Evolutionary conservation across 2,329 filamentous ascomycete genomes (phyloP).

Genomic region (Paraphoma sp.): DNA sequence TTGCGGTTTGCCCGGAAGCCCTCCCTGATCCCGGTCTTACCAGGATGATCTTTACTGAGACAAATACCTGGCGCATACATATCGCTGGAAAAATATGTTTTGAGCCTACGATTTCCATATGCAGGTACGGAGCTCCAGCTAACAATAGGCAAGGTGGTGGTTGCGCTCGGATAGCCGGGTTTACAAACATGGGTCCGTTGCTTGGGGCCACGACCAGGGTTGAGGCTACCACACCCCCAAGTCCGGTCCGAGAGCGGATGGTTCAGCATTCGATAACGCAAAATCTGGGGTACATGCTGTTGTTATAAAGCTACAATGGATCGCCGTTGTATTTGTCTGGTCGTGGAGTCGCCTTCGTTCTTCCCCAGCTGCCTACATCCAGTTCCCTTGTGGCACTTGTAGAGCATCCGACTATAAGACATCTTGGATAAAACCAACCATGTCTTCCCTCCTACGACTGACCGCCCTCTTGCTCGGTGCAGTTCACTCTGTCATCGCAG

Average conservation of each 20-base stretch:
- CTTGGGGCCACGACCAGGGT: slow-evolving; percentile 1
- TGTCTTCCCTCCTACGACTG: slow-evolving; percentile 23
- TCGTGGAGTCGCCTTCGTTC: slow-evolving; percentile 1
- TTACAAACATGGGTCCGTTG: neutral
- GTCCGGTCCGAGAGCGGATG: neutral
- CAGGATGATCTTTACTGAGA: neutral
- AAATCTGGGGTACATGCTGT: neutral
- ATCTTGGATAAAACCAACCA: slow-evolving; percentile 16
- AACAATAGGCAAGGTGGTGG: neutral
- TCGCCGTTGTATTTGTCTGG: neutral
- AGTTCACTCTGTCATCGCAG: slow-evolving; percentile 29
- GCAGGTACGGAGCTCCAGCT: slow-evolving; percentile 3
- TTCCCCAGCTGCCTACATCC: neutral
- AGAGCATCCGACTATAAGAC: neutral
- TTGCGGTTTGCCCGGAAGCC: neutral
- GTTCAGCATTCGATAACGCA: neutral
- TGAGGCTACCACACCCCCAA: slow-evolving; percentile 1
- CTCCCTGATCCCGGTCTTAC: neutral
- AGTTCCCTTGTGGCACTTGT: neutral
- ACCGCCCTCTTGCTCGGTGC: slow-evolving; percentile 26
- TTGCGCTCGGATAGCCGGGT: neutral
- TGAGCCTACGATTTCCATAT: neutral
- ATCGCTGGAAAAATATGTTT: neutral
- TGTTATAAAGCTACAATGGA: neutral
- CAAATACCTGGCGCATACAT: neutral